phyloP scores from a whole-genome alignment of 2,329 filamentous ascomycete genomes.

The Sarocladium brachiariae region DNA sequence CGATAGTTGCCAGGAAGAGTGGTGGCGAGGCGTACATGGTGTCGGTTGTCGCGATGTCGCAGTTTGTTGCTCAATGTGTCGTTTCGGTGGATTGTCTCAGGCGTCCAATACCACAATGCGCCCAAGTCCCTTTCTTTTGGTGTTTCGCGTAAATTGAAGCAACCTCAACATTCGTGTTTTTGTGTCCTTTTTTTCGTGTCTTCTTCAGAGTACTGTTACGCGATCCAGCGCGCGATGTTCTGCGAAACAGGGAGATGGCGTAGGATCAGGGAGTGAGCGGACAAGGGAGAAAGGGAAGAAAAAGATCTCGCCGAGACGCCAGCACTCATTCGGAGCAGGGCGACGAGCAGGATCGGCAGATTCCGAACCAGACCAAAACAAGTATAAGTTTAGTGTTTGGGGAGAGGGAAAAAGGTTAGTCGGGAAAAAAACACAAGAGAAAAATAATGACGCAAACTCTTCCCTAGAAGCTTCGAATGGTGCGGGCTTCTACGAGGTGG shows the following conservation, averaged over 20 bases:
- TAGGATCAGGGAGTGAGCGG: not conserved
- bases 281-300: not conserved
- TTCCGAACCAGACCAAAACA: not conserved
- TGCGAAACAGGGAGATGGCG: not conserved
- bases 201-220: not conserved
- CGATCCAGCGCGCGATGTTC: slow-evolving; percentile 3
- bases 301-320: not conserved
- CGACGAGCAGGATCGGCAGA: not conserved
- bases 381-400: not conserved
- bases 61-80: not conserved
- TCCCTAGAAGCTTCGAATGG: not conserved
- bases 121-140: too few relatives aligned
- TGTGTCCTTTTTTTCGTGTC: too few relatives aligned
- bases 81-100: too few relatives aligned
- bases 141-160: too few relatives aligned
- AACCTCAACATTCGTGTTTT: too few relatives aligned
- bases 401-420: not conserved
- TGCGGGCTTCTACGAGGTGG: not conserved
- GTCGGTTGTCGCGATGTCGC: not conserved
- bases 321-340: not conserved
- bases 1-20: not conserved
- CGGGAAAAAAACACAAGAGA: not conserved
- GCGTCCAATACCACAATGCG: not conserved
- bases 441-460: not conserved
- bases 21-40: not conserved